Percentiles rank a stretch among this genome's conserved stretches.
Evolutionary conservation across 805 yeast species (phyloP).

Genomic region (Lipomyces yamanashiensis): DNA sequence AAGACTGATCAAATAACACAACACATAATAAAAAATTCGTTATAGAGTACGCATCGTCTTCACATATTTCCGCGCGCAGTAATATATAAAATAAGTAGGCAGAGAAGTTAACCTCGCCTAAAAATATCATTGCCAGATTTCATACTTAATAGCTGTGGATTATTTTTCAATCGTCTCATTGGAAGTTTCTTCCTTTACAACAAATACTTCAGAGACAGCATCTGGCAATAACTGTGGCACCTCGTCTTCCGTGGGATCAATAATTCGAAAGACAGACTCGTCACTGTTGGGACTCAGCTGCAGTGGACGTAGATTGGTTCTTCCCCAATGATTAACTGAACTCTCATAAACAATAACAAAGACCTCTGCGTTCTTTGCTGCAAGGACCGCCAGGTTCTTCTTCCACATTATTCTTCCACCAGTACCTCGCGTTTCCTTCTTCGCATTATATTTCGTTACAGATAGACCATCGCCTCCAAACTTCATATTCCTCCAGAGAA

Average conservation of each 20-base stretch:
- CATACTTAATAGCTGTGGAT: too few relatives aligned
- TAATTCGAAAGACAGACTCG: not conserved
- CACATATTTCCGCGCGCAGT: too few relatives aligned
- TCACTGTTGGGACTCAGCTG: not conserved
- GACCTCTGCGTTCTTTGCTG: slow-evolving; percentile 37
- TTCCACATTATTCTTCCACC: slow-evolving; percentile 36
- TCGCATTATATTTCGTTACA: slow-evolving; percentile 25
- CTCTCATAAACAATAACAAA: slow-evolving; percentile 33
- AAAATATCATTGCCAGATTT: too few relatives aligned
- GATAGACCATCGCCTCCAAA: slow-evolving; percentile 34
- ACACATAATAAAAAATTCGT: too few relatives aligned
- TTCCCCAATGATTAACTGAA: slow-evolving; percentile 8
- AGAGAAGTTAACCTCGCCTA: too few relatives aligned
- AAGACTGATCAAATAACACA: too few relatives aligned
- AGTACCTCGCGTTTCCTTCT: slow-evolving; percentile 34
- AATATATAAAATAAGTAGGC: too few relatives aligned
- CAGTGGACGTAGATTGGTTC: not conserved
- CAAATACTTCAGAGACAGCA: not conserved
- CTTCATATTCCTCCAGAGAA: slow-evolving; percentile 37
- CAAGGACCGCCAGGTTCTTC: slow-evolving; percentile 34
- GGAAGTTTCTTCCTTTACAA: too few relatives aligned
- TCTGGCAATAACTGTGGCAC: not conserved
- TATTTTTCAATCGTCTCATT: too few relatives aligned
- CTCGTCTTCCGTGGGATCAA: not conserved
- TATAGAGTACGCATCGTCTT: too few relatives aligned